Evolutionary conservation across 2,329 filamentous ascomycete genomes (phyloP), one percentile per base, ranked within the genome.

Genomic region (Phyllosticta citrichinensis): DNA sequence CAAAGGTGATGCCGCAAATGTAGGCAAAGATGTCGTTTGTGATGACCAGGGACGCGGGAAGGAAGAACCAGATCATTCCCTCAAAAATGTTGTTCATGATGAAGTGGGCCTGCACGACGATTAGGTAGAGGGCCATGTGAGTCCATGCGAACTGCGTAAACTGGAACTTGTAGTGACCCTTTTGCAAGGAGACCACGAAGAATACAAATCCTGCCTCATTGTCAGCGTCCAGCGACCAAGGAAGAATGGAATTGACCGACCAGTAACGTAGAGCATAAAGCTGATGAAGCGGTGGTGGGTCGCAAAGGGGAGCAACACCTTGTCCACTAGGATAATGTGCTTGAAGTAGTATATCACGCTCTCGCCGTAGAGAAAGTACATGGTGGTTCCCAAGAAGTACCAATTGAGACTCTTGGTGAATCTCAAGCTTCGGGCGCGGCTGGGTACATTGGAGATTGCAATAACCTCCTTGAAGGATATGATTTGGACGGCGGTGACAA

Each of bases 11-110:
- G 63, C 94, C 94, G 74, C 92, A 97, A 64, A 99, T 86, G 74
- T 99, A 99, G 68, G 94, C 94, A 70, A 95, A 97, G 65, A 99
- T 99, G 73, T 99, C 94, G 75, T 99, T 99, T 65, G 90, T 97
- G 72, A 99, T 96, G 73, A 99, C 94, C 68, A 99, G 83, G 58
- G 91, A 87, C 8, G 91, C 92, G 8, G 94, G 94, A 53, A 99
- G 78, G 82, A 97, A 97, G 81, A 99, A 97, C 94, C 94, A 99
- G 73, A 99, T 96, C 89, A 99, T 91, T 78, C 94, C 94, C 78
- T 99, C 94, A 68, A 99, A 95, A 66, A 99, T 88, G 76, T 99
- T 99, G 82, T 99, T 99, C 90, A 99, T 97, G 78, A 97, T 91
- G 75, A 99, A 99, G 74, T 99, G 94, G 14, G 94, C 92, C 76